These are phyloP conservation scores for Malassezia sympodialis DNA, from an alignment of 1,284 basidiomycete species.

Conservation along the genomic window DNA sequence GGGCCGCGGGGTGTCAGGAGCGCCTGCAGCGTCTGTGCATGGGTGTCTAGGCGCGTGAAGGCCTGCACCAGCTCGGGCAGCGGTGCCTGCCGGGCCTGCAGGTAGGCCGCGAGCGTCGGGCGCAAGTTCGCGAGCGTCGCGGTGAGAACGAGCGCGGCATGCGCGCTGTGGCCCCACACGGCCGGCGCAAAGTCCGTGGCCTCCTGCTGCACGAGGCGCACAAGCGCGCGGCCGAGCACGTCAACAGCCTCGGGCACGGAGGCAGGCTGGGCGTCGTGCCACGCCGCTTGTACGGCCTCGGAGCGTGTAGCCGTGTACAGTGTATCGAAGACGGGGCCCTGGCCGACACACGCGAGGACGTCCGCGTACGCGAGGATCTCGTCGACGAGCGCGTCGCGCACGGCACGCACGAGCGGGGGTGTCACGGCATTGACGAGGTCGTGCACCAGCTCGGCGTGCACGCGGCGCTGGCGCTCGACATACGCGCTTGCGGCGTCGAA, in stretches of 20 bases:
- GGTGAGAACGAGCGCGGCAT: neutral
- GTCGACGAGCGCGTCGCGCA: neutral
- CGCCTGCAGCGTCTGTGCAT: neutral
- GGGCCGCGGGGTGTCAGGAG: neutral
- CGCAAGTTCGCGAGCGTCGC: neutral
- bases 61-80: slow-evolving; percentile 11
- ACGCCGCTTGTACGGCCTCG: neutral
- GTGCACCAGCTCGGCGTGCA: slow-evolving; percentile 2
- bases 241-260: neutral
- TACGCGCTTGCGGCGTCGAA: slow-evolving; percentile 51
- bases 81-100: neutral
- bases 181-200: neutral
- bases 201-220: neutral
- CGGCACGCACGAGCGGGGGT: neutral
- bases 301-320: slow-evolving; percentile 1
- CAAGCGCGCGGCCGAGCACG: neutral
- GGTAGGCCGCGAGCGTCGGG: neutral
- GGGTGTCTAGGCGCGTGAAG: neutral
- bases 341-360: slow-evolving; percentile 3
- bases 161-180: neutral
- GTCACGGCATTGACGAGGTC: neutral
- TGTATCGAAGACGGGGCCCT: neutral
- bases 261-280: neutral
- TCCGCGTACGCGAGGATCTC: slow-evolving; percentile 1
- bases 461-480: slow-evolving; percentile 1